phyloP scores from a whole-genome alignment of 805 yeast species.

The Hagleromyces aurorensis region DNA sequence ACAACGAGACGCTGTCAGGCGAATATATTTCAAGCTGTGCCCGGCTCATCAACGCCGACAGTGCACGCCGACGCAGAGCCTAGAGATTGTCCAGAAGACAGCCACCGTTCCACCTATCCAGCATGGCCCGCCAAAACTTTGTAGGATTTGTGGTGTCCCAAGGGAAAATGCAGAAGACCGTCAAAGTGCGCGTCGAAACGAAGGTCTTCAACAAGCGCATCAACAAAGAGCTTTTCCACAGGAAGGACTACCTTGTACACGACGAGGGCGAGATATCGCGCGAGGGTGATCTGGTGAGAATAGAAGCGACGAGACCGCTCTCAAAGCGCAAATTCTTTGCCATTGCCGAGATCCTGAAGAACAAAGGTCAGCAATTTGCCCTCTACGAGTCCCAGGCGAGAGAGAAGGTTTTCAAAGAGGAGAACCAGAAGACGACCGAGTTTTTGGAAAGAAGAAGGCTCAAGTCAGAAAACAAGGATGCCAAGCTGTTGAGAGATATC shows the following conservation, averaged over 20 bases:
- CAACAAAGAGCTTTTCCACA: conserved; percentile 66
- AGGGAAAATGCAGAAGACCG: conserved; percentile 93
- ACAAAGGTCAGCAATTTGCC: conserved; percentile 88
- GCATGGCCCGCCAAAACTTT: conserved; percentile 84
- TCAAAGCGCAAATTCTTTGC: conserved; percentile 81
- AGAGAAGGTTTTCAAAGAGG: conserved; percentile 58
- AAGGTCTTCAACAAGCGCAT: conserved; percentile 63
- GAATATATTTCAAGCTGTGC: background rate
- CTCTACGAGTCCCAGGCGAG: conserved; percentile 69
- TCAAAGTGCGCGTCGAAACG: conserved; percentile 81
- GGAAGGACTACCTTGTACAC: conserved; percentile 84
- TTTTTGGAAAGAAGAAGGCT: conserved; percentile 45
- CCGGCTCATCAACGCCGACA: background rate
- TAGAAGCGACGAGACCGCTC: conserved; percentile 80
- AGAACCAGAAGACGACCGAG: conserved; percentile 44
- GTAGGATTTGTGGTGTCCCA: conserved; percentile 91
- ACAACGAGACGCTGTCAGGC: too few relatives aligned
- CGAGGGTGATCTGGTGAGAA: conserved; percentile 93
- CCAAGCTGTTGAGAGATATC: conserved; percentile 26
- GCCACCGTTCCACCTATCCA: conserved; percentile 1
- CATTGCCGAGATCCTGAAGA: conserved; percentile 81
- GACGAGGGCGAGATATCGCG: conserved; percentile 88
- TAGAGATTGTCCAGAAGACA: too few relatives aligned
- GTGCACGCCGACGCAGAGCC: too few relatives aligned
- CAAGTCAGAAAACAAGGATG: conserved; percentile 24